Evolutionary conservation across 2,329 filamentous ascomycete species (phyloP).

Genomic region (Trichoderma atrobrunneum): DNA sequence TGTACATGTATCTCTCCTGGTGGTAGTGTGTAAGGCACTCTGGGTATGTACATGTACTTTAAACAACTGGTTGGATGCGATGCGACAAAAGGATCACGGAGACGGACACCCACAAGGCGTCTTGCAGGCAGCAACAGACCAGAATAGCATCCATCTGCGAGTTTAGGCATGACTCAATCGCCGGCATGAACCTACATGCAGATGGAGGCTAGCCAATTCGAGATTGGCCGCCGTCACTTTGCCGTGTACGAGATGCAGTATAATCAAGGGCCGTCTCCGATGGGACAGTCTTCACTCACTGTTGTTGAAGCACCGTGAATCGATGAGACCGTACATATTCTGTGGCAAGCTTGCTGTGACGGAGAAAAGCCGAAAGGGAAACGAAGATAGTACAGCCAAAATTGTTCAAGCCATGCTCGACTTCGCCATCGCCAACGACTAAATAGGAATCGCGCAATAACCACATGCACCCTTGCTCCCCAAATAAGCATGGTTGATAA

Average conservation of each 20-base stretch:
- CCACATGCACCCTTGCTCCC: not conserved
- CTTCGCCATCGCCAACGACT: not conserved
- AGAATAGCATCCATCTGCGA: not conserved
- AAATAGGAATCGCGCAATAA: not conserved
- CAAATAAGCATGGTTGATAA: not conserved
- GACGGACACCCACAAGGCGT: not conserved
- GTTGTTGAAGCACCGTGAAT: not conserved
- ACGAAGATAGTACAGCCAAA: not conserved
- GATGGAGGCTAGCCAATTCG: not conserved
- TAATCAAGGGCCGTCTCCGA: no score
- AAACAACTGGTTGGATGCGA: not conserved
- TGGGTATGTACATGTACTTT: not conserved
- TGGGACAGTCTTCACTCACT: not conserved
- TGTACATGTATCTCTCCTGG: not conserved
- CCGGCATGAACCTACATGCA: not conserved
- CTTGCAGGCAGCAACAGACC: not conserved
- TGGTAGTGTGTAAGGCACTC: no score
- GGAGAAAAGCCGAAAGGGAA: not conserved
- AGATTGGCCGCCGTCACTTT: not conserved
- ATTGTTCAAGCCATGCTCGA: not conserved
- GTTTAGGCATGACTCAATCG: not conserved
- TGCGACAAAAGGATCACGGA: not conserved
- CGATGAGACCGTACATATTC: not conserved
- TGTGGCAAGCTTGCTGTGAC: not conserved
- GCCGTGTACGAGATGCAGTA: not conserved